Evolutionary conservation across 768 basidiomycete species (phyloP).

Genomic region (Termitomyces sp.): DNA sequence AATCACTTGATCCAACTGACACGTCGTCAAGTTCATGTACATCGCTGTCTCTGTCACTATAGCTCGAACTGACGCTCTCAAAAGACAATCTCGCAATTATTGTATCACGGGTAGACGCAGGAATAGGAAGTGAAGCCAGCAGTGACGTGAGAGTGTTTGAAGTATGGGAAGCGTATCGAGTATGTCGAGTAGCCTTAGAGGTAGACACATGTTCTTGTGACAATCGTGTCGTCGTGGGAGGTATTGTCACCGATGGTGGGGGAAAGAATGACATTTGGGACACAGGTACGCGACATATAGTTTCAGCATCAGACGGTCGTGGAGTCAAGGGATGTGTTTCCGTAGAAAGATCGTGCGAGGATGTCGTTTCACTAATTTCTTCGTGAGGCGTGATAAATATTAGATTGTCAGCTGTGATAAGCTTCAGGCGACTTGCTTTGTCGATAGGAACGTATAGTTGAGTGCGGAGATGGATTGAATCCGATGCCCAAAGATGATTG

Average conservation of each 20-base stretch:
- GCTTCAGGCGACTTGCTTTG: slow-evolving; percentile 44
- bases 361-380: slow-evolving; percentile 15
- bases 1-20: slow-evolving; percentile 11
- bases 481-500: slow-evolving; percentile 93
- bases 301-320: slow-evolving; percentile 16
- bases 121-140: slow-evolving; percentile 45
- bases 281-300: slow-evolving; percentile 44
- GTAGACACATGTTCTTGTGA: slow-evolving; percentile 11
- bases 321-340: slow-evolving; percentile 8
- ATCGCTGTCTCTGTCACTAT: slow-evolving; percentile 34
- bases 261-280: slow-evolving; percentile 57
- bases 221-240: slow-evolving; percentile 8
- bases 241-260: slow-evolving; percentile 29
- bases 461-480: slow-evolving; percentile 85
- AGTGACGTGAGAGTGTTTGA: slow-evolving; percentile 39
- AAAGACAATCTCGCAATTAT: slow-evolving; percentile 54
- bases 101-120: slow-evolving; percentile 50
- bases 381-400: slow-evolving; percentile 23
- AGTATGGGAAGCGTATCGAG: slow-evolving; percentile 27
- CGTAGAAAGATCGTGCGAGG: slow-evolving; percentile 4
- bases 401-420: slow-evolving; percentile 25
- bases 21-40: slow-evolving; percentile 44
- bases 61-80: slow-evolving; percentile 45
- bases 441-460: slow-evolving; percentile 78
- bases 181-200: slow-evolving; percentile 10